Percentiles rank a stretch among this genome's conserved stretches.
These are phyloP conservation scores for Leptographium lundbergii DNA, from an alignment of 2,329 filamentous ascomycete genomes.

Conservation along the genomic window DNA sequence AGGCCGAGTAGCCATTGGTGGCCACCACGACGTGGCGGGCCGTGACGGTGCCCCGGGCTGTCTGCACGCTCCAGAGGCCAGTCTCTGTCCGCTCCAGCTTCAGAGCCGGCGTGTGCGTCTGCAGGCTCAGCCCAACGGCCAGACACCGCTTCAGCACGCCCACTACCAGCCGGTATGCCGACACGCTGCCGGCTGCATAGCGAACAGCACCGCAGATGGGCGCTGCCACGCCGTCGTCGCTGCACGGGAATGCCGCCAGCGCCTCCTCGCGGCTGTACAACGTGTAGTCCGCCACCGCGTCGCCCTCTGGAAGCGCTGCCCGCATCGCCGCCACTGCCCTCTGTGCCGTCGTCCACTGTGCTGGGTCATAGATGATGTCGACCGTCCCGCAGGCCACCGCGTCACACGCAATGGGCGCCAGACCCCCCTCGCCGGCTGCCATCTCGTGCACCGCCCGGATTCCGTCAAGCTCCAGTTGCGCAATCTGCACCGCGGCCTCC, in stretches of 20 bases:
- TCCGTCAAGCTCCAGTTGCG: constrained; percentile 36
- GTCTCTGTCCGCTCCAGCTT: constrained; percentile 10
- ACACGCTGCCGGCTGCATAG: constrained; percentile 31
- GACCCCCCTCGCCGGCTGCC: constrained; percentile 26
- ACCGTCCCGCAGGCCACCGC: constrained; percentile 37
- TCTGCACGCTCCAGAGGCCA: constrained; percentile 25
- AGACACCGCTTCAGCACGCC: constrained; percentile 33
- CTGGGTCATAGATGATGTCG: constrained; percentile 42
- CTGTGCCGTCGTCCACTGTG: constrained; percentile 25
- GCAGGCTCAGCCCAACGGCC: constrained; percentile 32
- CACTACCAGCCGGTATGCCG: constrained; percentile 23
- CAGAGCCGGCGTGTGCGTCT: constrained; percentile 36
- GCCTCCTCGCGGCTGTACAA: constrained; percentile 30
- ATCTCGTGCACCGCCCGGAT: constrained; percentile 44
- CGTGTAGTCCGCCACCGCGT: constrained; percentile 29
- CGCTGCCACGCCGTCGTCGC: constrained; percentile 9
- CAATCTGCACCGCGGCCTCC: constrained; percentile 35
- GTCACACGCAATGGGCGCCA: constrained; percentile 39
- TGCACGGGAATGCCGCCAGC: constrained; percentile 25
- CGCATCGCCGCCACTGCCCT: constrained; percentile 31
- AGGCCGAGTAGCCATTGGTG: constrained; percentile 40
- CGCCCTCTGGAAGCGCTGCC: constrained; percentile 24
- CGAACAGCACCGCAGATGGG: constrained; percentile 29
- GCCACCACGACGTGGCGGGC: constrained; percentile 34
- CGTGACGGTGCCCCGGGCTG: constrained; percentile 26